Percentiles rank a stretch among this genome's conserved stretches.
Evolutionary conservation across 2,329 filamentous ascomycete species (phyloP).

Genomic region (Scytalidium lignicola): DNA sequence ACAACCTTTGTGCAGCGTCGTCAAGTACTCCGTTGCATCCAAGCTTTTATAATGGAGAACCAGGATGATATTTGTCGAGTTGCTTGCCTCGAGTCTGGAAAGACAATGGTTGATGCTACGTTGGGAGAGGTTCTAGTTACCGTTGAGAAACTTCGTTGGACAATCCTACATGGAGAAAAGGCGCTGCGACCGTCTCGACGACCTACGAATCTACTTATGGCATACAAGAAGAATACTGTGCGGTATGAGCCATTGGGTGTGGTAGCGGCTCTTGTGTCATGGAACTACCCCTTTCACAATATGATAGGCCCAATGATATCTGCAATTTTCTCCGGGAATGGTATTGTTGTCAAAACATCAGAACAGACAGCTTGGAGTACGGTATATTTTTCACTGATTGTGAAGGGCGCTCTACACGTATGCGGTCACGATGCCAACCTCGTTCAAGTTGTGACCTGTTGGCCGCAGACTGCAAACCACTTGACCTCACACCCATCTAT

Average conservation of each 20-base stretch:
- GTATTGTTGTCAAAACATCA: constrained; percentile 86
- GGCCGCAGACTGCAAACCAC: constrained; percentile 75
- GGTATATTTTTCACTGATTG: constrained; percentile 73
- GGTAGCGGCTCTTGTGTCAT: constrained; percentile 86
- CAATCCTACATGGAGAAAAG: constrained; percentile 81
- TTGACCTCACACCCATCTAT: constrained; percentile 82
- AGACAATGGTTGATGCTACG: constrained; percentile 90
- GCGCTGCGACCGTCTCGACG: constrained; percentile 67
- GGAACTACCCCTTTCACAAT: constrained; percentile 98
- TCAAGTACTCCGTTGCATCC: constrained; percentile 73
- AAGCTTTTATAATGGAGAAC: constrained; percentile 81
- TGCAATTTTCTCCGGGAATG: constrained; percentile 85
- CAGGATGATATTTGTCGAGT: constrained; percentile 81
- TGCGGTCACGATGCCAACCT: constrained; percentile 80
- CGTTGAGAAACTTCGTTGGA: constrained; percentile 91
- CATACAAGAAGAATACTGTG: constrained; percentile 90
- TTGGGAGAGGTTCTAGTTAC: constrained; percentile 95
- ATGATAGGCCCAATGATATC: constrained; percentile 87
- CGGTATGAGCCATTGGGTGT: constrained; percentile 89
- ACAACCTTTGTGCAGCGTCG: constrained; percentile 75
- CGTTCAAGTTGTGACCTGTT: constrained; percentile 81
- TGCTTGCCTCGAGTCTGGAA: constrained; percentile 88
- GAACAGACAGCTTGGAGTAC: constrained; percentile 96
- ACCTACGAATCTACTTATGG: constrained; percentile 88
- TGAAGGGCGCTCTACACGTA: constrained; percentile 69